Evolutionary conservation across 345 rosid species (phyloP), one percentile per base, ranked within the genome.

Genomic region (Dimocarpus longan): DNA sequence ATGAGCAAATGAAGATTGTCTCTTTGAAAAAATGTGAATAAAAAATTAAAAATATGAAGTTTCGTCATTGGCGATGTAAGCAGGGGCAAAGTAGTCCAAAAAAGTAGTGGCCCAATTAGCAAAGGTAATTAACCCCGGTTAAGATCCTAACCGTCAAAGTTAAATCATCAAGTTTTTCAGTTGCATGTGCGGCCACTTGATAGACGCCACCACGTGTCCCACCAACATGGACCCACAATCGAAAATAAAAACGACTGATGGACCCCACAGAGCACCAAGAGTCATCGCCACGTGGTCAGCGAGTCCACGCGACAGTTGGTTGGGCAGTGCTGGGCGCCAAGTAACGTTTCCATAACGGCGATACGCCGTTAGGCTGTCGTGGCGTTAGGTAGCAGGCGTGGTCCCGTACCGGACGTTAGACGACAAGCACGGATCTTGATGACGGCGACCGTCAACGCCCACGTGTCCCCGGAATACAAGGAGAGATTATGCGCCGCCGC

Each of bases 381-480:
- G 88, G 80, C 79, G 80, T 81, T 84, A 76, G 85, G 88, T 84
- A 74, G 84, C 87, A 84, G 70, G 62, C 5, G 69, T 68, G 83
- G 81, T 63, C 82, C 77, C 64, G 71, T 62, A 46, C 24, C 2
- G 59, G 73, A 6, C 10, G 16, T 54, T 22, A 59, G 42, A 80
- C 72, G 82, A 83, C 86, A 84, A 76, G 79, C 84, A 78, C 79
- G 75, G 86, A 86, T 88, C 89, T 86, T 48, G 15, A 67, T 42
- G 84, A 82, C 56, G 81, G 75, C 12, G 80, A 80, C 84, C 43
- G 42, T 67, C 28, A 52, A 46, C 26, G 11, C 11, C 76, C 83
- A 82, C 85, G 88, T 87, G 85, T 82, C 79, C 75, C 22, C 21
- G 2, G 4, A 4, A 66, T 24, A 75, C 48, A 57, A 1, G 76